These are phyloP conservation scores for Populus davidiana DNA, from an alignment of 345 rosid genomes.

Conservation along the genomic window DNA sequence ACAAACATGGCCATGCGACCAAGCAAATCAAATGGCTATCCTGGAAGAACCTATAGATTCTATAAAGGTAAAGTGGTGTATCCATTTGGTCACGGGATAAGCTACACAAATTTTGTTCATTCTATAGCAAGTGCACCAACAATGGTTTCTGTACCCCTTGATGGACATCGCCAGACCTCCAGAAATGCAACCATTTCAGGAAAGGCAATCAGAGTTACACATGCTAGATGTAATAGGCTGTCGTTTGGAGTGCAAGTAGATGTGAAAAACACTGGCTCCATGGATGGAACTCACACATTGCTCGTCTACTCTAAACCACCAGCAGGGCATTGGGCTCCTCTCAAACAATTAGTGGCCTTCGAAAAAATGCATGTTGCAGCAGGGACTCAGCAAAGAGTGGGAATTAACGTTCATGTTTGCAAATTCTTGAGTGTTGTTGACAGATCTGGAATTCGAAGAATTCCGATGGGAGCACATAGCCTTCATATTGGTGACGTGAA, in stretches of 20 bases:
- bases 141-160: conserved; percentile 40
- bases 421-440: conserved; percentile 82
- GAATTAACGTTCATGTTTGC: conserved; percentile 73
- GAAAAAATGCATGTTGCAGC: conserved; percentile 57
- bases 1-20: conserved; percentile 32
- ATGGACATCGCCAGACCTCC: conserved; percentile 38
- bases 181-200: conserved; percentile 43
- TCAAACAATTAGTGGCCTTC: conserved; percentile 70
- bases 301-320: conserved; percentile 73
- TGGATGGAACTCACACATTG: conserved; percentile 62
- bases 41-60: conserved; percentile 46
- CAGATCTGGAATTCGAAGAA: conserved; percentile 67
- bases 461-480: conserved; percentile 72
- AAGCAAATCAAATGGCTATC: conserved; percentile 15
- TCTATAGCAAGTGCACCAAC: conserved; percentile 55
- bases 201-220: conserved; percentile 67
- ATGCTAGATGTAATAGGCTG: conserved; percentile 52
- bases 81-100: conserved; percentile 82
- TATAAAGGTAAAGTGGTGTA: conserved; percentile 76
- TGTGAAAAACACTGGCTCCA: conserved; percentile 57
- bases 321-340: conserved; percentile 61
- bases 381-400: conserved; percentile 44
- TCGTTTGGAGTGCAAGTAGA: conserved; percentile 61
- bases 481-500: conserved; percentile 60
- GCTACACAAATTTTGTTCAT: conserved; percentile 67